Evolutionary conservation across 2,329 filamentous ascomycete genomes (phyloP).

Genomic region (Colletotrichum eleusines): DNA sequence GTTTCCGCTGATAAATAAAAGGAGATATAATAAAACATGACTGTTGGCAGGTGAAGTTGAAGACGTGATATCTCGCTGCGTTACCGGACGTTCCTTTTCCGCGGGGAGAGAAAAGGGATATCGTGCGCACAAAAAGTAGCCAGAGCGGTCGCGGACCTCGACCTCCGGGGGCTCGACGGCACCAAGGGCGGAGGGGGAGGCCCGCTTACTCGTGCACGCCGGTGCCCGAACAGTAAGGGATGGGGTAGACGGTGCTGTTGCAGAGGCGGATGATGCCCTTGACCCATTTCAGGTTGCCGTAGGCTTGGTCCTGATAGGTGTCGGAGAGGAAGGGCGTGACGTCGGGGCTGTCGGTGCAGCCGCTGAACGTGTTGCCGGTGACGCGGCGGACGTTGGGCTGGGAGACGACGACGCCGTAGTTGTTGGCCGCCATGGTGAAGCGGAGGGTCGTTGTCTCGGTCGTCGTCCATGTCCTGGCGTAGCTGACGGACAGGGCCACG

Average conservation of each 20-base stretch:
- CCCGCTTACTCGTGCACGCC: not conserved
- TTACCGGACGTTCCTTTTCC: too few species aligned
- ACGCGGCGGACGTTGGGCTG: not conserved
- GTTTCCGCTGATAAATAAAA: not conserved
- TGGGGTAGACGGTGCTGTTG: not conserved
- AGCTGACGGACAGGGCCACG: not conserved
- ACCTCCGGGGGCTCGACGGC: not conserved
- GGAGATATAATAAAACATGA: not conserved
- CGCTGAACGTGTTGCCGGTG: not conserved
- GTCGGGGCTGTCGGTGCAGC: not conserved
- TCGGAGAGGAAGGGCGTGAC: not conserved
- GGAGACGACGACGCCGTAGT: not conserved
- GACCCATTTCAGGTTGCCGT: not conserved
- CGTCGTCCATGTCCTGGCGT: not conserved
- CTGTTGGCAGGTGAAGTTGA: not conserved
- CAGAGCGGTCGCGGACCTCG: not conserved
- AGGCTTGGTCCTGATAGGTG: not conserved
- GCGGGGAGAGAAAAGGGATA: too few species aligned
- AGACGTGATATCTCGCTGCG: not conserved
- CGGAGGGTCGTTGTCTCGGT: not conserved
- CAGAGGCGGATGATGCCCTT: not conserved
- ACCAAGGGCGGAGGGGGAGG: not conserved
- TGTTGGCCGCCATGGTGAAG: not conserved
- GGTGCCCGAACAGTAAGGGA: not conserved
- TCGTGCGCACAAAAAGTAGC: not conserved